Evolutionary conservation across 1,284 basidiomycete genomes (phyloP).

Genomic region (Heterobasidion parviporum): DNA sequence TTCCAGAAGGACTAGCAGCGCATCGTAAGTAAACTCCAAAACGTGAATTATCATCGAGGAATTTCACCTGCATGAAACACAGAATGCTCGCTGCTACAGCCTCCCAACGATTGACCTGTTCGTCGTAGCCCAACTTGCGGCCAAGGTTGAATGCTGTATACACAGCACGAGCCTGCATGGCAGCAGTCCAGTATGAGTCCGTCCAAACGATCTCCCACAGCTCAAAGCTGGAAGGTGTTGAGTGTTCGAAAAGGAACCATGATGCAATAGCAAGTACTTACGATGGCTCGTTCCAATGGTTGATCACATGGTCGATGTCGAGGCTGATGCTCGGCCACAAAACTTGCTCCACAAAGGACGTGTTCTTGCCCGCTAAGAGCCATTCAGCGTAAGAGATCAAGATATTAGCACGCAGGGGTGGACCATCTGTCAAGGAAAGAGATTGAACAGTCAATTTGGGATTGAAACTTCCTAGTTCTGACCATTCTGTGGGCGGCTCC

Average conservation of each 20-base stretch:
- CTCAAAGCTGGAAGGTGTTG: constrained; percentile 26
- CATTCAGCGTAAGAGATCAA: constrained; percentile 63
- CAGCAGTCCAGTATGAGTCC: constrained; percentile 39
- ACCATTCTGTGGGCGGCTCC: constrained; percentile 63
- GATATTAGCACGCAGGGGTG: constrained; percentile 60
- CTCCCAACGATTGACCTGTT: constrained; percentile 15
- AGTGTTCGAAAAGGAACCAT: background rate
- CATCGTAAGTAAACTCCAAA: too few relatives aligned
- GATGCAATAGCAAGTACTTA: constrained; percentile 6
- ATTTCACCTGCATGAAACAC: constrained; percentile 34
- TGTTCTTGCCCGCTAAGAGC: constrained; percentile 41
- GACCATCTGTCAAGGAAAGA: constrained; percentile 43
- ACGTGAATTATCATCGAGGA: too few relatives aligned
- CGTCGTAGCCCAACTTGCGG: constrained; percentile 24
- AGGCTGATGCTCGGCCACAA: constrained; percentile 65
- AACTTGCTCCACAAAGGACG: constrained; percentile 37
- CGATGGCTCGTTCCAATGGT: constrained; percentile 30
- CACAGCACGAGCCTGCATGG: constrained; percentile 37
- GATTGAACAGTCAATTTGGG: too few relatives aligned
- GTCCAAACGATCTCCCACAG: constrained; percentile 41
- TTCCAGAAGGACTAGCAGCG: constrained; percentile 31
- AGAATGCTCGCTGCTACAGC: constrained; percentile 29
- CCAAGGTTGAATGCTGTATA: constrained; percentile 31
- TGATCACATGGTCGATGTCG: constrained; percentile 57
- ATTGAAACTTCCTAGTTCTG: too few relatives aligned